Conservation (phyloP, 1,284 basidiomycete species). For the Ceratorhiza oryzae-sativae region DNA sequence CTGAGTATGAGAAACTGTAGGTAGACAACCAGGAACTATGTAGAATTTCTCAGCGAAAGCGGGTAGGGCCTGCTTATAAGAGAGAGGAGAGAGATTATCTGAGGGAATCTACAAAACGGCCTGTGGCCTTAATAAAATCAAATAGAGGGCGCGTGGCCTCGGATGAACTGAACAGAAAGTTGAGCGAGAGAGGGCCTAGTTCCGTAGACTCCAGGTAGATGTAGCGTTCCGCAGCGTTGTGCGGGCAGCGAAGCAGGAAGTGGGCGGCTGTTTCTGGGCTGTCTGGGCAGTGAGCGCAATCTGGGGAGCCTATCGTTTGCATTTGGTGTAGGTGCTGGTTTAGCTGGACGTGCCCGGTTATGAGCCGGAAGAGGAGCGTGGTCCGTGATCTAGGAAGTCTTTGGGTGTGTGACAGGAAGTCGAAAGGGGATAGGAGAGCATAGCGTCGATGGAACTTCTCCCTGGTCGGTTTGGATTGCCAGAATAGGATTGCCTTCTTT, state of each 20-base stretch:
- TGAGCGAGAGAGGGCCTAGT: not conserved
- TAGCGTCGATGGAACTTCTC: not conserved
- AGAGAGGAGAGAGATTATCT: not conserved
- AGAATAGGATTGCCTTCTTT: too few relatives aligned
- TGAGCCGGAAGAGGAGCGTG: constrained; percentile 8
- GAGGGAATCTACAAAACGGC: not conserved
- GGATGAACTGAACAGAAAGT: not conserved
- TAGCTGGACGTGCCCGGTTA: not conserved
- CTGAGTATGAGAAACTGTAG: not conserved
- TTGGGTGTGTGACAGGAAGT: too few relatives aligned
- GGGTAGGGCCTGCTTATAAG: not conserved
- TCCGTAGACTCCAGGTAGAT: not conserved
- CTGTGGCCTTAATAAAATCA: constrained; percentile 4
- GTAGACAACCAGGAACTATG: too few relatives aligned
- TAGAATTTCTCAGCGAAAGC: not conserved
- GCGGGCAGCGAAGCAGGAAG: not conserved
- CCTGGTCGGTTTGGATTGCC: too few relatives aligned
- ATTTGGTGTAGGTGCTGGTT: constrained; percentile 5
- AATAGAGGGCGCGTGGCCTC: not conserved
- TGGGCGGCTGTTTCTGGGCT: not conserved
- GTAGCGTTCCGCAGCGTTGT: not conserved
- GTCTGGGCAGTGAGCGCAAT: not conserved
- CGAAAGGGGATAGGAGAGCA: not conserved
- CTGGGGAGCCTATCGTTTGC: not conserved
- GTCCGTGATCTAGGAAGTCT: not conserved